Base-by-base conservation (phyloP, 345 rosid species). In the Bretschneidera sinensis region DNA sequence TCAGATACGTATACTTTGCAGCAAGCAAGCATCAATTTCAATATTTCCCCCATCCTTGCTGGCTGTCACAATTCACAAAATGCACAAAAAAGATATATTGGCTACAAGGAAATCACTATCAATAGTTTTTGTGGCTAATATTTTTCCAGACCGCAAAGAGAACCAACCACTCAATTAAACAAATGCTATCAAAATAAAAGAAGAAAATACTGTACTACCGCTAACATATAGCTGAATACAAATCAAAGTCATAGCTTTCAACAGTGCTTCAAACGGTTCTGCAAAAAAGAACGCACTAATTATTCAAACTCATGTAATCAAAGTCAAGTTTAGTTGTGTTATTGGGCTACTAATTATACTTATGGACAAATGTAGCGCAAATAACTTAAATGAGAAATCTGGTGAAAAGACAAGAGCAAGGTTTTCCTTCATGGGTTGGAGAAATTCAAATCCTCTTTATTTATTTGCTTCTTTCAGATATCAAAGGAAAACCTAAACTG, bases 1-100 rank as follows among this genome's bases (percentile, higher is more conserved):
- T 89, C 98, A 19, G 94, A 92, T 61, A 89, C 80, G 74, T 89
- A 92, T 21, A 89, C 81, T 72, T 92, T 85, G 69, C 97, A 85
- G 74, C 98, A 87, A 54, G 80, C 83, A 74, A 92, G 87, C 79
- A 85, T 72, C 69, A 61, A 59, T 73, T 76, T 85, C 76, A 75
- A 71, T 92, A 92, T 91, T 59, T 48, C 73, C 34, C 69, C 69
- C 64, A 62, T 63, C 72, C 59, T 25, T 56, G 35, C 64, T 25
- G 24, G 64, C 66, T 63, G 57, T 55, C 50, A 52, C 55, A n/a
- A n/a, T n/a, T n/a, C n/a, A n/a, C n/a, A 59, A 71, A 55, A 68
- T 77, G 84, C 72, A 61, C 21, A 43, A 34, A 57, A 35, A 25
- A 70, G 68, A 74, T 21, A 61, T 18, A 62, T 21, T 52, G 54